Conservation (phyloP, 805 yeast genomes). For the Ogataea ganodermae region DNA sequence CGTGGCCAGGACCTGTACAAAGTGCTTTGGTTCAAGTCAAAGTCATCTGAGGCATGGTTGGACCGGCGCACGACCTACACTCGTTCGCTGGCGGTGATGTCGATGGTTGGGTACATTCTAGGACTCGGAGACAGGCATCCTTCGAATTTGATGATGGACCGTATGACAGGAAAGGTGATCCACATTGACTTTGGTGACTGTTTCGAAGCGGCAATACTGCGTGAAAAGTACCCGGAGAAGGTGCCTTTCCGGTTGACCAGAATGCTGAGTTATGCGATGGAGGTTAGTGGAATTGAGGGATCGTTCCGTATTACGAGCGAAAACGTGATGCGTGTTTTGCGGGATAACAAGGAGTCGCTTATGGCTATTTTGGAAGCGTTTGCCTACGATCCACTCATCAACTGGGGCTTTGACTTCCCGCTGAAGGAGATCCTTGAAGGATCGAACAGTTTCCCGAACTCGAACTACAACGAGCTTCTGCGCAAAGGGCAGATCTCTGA, state of each 20-base stretch:
- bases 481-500: slow-evolving; percentile 76
- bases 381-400: slow-evolving; percentile 96
- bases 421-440: slow-evolving; percentile 73
- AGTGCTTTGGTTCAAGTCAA: slow-evolving; percentile 93
- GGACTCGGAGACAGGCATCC: slow-evolving; percentile 99
- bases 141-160: slow-evolving; percentile 91
- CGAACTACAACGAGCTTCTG: slow-evolving; percentile 68
- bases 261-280: slow-evolving; percentile 98
- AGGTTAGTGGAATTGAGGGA: slow-evolving; percentile 97
- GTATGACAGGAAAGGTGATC: slow-evolving; percentile 91
- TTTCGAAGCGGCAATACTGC: slow-evolving; percentile 94
- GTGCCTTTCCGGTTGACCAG: slow-evolving; percentile 96
- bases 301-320: slow-evolving; percentile 95
- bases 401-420: slow-evolving; percentile 98
- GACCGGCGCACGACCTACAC: slow-evolving; percentile 97
- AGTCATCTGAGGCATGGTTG: slow-evolving; percentile 96
- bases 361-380: slow-evolving; percentile 98
- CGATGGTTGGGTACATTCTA: slow-evolving; percentile 95
- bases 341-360: slow-evolving; percentile 93
- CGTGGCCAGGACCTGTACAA: slow-evolving; percentile 95
- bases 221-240: slow-evolving; percentile 97
- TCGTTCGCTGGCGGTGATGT: slow-evolving; percentile 95
- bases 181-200: slow-evolving; percentile 99
- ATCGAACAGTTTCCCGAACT: slow-evolving; percentile 67
- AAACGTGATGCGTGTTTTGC: slow-evolving; percentile 90